These are phyloP conservation scores for Talaromyces sp. DNA, from an alignment of 2,329 filamentous ascomycete genomes.

Conservation along the genomic window DNA sequence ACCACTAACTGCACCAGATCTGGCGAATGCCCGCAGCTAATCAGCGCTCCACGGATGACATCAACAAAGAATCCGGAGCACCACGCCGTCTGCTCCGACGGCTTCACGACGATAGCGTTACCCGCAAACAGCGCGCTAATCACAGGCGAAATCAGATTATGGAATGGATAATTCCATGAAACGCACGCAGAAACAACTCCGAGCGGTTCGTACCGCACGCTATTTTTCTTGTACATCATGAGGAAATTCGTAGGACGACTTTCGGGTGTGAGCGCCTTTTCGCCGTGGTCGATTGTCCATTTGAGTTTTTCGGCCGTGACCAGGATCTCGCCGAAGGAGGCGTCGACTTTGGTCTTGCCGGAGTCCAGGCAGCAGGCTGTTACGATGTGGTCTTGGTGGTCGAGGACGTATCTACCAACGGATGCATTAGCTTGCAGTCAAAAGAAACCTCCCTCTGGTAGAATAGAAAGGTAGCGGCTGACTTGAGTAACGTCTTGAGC, in stretches of 20 bases:
- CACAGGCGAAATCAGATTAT: conserved; percentile 88
- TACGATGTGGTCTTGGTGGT: conserved; percentile 85
- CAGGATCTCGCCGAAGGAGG: conserved; percentile 87
- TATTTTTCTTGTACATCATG: conserved; percentile 93
- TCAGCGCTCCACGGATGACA: conserved; percentile 73
- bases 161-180: conserved; percentile 96
- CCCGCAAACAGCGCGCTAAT: conserved; percentile 89
- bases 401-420: conserved; percentile 62
- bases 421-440: not conserved
- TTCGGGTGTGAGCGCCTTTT: conserved; percentile 69
- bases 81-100: conserved; percentile 94
- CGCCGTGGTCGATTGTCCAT: conserved; percentile 90
- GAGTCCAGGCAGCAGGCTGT: conserved; percentile 83
- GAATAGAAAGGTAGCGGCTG: conserved; percentile 21
- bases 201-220: conserved; percentile 83
- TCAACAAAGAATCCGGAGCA: conserved; percentile 75
- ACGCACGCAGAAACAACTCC: conserved; percentile 90
- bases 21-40: conserved; percentile 76
- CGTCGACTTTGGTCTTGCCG: conserved; percentile 94
- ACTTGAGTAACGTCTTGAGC: conserved; percentile 72
- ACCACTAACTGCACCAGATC: conserved; percentile 78
- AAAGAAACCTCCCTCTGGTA: too few relatives aligned
- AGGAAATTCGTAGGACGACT: conserved; percentile 80
- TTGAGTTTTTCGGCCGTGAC: conserved; percentile 90
- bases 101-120: conserved; percentile 89